These are phyloP conservation scores for Hypoxylon sp. DNA, from an alignment of 2,329 filamentous ascomycete species.

Conservation along the genomic window DNA sequence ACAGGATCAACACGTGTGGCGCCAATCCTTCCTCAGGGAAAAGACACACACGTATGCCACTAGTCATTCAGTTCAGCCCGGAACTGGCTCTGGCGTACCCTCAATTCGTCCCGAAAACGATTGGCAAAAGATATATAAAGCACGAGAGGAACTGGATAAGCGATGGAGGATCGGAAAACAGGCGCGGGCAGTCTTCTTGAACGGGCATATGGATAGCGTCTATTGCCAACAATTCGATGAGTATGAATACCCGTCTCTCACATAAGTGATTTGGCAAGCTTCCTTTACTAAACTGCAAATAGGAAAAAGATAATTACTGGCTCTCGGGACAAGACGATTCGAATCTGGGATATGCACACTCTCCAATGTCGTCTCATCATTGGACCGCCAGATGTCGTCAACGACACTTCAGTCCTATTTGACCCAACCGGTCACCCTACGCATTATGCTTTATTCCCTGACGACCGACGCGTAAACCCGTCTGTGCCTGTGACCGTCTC, in stretches of 20 bases:
- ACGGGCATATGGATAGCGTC: slow-evolving; percentile 94
- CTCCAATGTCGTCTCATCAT: slow-evolving; percentile 89
- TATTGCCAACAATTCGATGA: slow-evolving; percentile 99
- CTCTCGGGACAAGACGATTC: slow-evolving; percentile 93
- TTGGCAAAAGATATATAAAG: slow-evolving; percentile 89
- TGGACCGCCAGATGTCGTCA: slow-evolving; percentile 78
- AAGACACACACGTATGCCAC: slow-evolving; percentile 74
- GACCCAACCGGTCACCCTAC: slow-evolving; percentile 66
- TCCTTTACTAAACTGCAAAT: slow-evolving; percentile 55
- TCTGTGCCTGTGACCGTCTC: slow-evolving; percentile 70
- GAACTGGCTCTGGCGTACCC: slow-evolving; percentile 71
- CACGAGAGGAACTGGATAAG: slow-evolving; percentile 80
- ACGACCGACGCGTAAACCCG: slow-evolving; percentile 62
- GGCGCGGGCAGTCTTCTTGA: slow-evolving; percentile 87
- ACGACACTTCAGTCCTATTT: slow-evolving; percentile 65
- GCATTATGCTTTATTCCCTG: slow-evolving; percentile 70
- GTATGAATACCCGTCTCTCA: slow-evolving; percentile 64
- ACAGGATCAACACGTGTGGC: slow-evolving; percentile 73
- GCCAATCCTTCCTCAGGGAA: slow-evolving; percentile 73
- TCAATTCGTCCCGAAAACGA: slow-evolving; percentile 73
- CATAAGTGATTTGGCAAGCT: neutral
- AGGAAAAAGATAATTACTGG: slow-evolving; percentile 96
- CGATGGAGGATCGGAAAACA: slow-evolving; percentile 82
- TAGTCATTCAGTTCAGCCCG: slow-evolving; percentile 66
- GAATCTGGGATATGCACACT: slow-evolving; percentile 95